These are phyloP conservation scores for Xylaria curta DNA, from an alignment of 495 filamentous ascomycete species.

Conservation along the genomic window DNA sequence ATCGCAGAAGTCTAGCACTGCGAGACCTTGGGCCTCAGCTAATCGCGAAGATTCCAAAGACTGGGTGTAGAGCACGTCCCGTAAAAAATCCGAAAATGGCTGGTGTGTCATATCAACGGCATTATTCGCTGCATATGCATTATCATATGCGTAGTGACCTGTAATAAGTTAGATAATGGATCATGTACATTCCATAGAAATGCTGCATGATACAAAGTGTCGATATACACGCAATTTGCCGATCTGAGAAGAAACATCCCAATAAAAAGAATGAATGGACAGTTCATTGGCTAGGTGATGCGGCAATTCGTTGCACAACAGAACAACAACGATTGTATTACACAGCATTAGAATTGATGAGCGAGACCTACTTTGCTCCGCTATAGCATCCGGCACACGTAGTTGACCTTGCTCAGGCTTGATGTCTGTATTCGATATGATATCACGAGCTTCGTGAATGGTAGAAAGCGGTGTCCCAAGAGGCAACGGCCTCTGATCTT, in stretches of 20 bases:
- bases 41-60: slow-evolving; percentile 34
- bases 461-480: slow-evolving; percentile 24
- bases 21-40: slow-evolving; percentile 44
- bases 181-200: neutral
- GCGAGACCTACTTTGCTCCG: slow-evolving; percentile 33
- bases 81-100: slow-evolving; percentile 46
- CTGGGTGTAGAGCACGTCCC: slow-evolving; percentile 44
- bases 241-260: neutral
- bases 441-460: slow-evolving; percentile 18
- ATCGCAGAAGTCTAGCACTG: slow-evolving; percentile 55
- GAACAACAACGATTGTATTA: neutral
- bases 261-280: neutral
- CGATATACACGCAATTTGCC: neutral
- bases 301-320: neutral
- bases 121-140: slow-evolving; percentile 28
- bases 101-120: slow-evolving; percentile 31
- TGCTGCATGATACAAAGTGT: neutral
- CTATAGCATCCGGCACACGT: slow-evolving; percentile 38
- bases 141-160: slow-evolving; percentile 15
- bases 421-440: slow-evolving; percentile 22
- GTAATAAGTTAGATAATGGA: slow-evolving; percentile 7
- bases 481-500: slow-evolving; percentile 17
- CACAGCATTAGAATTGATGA: neutral
- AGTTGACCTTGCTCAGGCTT: slow-evolving; percentile 37
- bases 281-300: neutral